Base-by-base conservation (phyloP, 768 basidiomycete genomes). In the Rhodotorula babjevae region DNA sequence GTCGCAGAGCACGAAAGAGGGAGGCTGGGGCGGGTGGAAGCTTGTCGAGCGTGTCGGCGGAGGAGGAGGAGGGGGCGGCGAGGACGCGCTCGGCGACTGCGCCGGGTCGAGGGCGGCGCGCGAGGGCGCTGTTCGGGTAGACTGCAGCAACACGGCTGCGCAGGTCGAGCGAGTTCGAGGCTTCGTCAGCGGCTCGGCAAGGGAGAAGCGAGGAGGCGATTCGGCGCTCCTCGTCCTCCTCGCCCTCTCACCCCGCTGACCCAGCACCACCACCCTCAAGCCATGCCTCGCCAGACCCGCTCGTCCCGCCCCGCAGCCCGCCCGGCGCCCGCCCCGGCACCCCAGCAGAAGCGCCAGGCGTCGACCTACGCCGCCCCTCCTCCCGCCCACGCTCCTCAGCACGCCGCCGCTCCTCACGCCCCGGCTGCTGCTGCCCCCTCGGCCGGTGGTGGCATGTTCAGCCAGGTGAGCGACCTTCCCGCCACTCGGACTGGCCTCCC, bases 321-420 rank as follows among this genome's bases (percentile, higher is more conserved):
- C 61, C 71, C 71, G 2, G 55, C 71, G 15, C 58, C 69, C 18
- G 44, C 72, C 8, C 44, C 65, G 14, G 27, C 50, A 2, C 53
- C 60, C 12, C 68, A 63, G 33, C 53, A 59, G 6, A 49, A 25
- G 23, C 50, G 50, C 50, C 50, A 52, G 50, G 64, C 40, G 65
- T 60, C n/a, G 64, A 65, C 5, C 61, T 42, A 64, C 76, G 75
- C 58, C 76, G 73, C 49, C 18, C 36, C 58, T 77, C 81, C 33
- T 86, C 65, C 50, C 11, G 50, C 50, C 46, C 66, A 67, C 63
- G 67, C 74, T 40, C 61, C 63, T 14, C 36, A 47, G 2, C n/a
- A 59, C 18, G 63, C 65, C 40, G 44, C 52, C 10, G 53, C 55
- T 7, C 47, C 61, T 33, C 67, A 66, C 27, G 65, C 68, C 0